Percentiles rank a stretch among this genome's conserved stretches.
Evolutionary conservation across 768 basidiomycete genomes (phyloP).

Genomic region (Psilocybe cubensis): DNA sequence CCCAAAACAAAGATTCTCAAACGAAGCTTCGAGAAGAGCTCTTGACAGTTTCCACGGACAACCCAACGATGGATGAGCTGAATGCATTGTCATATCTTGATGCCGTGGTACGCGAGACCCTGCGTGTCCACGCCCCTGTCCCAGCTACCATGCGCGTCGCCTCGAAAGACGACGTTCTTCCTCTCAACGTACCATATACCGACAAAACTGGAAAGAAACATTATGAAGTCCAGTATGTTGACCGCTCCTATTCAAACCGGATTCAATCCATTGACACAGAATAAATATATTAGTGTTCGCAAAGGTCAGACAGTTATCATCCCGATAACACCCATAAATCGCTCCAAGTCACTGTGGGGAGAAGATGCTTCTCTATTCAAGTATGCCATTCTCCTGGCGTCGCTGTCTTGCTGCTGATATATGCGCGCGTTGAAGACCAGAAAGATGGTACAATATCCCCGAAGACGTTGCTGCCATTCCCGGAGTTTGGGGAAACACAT

Average conservation of each 20-base stretch:
- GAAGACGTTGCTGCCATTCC: conserved; percentile 48
- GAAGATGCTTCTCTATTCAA: conserved; percentile 62
- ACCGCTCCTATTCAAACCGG: not conserved
- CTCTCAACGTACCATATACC: conserved; percentile 47
- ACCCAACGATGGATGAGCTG: conserved; percentile 70
- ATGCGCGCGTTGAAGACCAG: conserved; percentile 47
- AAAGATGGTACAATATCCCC: conserved; percentile 59
- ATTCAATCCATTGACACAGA: not conserved
- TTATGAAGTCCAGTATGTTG: conserved; percentile 39
- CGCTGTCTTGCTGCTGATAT: not conserved
- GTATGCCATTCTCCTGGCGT: conserved; percentile 29
- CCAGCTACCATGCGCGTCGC: conserved; percentile 45
- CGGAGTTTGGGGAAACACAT: conserved; percentile 50
- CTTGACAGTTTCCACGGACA: conserved; percentile 49
- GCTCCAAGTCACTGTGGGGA: conserved; percentile 59
- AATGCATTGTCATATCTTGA: conserved; percentile 71
- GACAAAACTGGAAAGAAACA: conserved; percentile 46
- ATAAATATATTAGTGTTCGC: conserved; percentile 27
- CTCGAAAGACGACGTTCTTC: conserved; percentile 53
- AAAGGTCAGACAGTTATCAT: conserved; percentile 50
- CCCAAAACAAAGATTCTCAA: conserved; percentile 51
- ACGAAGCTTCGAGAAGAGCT: conserved; percentile 62
- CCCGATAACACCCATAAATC: conserved; percentile 56
- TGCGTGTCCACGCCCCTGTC: conserved; percentile 60
- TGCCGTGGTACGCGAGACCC: conserved; percentile 57